Base-by-base conservation (phyloP, 129 eudicot species). In the Lactuca sativa region DNA sequence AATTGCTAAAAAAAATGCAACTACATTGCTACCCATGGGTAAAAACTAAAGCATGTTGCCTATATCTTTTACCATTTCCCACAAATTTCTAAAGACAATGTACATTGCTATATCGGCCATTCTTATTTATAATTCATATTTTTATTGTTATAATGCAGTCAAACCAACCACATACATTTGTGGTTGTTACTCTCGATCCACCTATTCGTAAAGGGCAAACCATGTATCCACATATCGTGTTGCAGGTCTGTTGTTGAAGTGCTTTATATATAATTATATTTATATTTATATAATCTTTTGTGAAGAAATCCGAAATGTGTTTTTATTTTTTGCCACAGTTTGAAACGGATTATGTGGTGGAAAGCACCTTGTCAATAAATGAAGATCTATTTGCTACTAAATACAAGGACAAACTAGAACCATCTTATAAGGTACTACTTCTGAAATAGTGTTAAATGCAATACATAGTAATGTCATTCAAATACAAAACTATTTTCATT, bases 151-250 rank as follows among this genome's bases (percentile, higher is more conserved):
- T 80, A 60, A 36, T 81, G 86, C 95, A 92, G 98, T 86, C 91
- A 62, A 89, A 89, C 80, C 96, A 86, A 71, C 98, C 98, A 30
- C 96, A 89, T 77, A 92, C 96, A 9, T 92, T 92, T 74, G 92
- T 92, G 10, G 90, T 92, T 40, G 84, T 89, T 56, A 89, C 96
- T 69, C 95, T 89, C 49, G 98, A 92, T 70, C 98, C 98, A 16
- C 98, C 98, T n/a, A 92, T 92, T 71, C 90, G 95, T 72, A 92
- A 92, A 72, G 98, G 98, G 59, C 98, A 92, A 84, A 92, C 98
- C 11, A 59, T 92, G 76, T 92, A 92, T 78, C 98, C 98, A 40
- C 98, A 92, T 67, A 92, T 92, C 37, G 96, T 92, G 62, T 78
- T 92, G 86, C 98, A 92, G 96, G 98, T 92, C 61, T 61, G 69